Evolutionary conservation across 331 rosid genomes (phyloP).

Genomic region (Acacia pycnantha): DNA sequence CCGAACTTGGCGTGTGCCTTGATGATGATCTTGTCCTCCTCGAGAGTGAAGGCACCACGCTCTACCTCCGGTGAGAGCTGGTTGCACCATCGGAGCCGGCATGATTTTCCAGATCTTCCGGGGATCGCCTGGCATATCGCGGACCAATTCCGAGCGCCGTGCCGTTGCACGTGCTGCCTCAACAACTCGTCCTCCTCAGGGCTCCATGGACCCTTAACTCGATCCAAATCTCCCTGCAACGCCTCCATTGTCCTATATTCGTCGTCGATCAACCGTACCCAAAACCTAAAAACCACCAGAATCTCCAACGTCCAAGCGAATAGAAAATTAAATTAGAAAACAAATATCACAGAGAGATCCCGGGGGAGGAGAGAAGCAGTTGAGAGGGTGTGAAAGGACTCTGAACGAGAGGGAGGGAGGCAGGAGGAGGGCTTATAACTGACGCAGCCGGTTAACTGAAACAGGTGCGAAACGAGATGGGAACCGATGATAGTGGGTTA

Average conservation of each 20-base stretch:
- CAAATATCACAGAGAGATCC: background rate
- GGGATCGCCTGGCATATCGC: slow-evolving; percentile 44
- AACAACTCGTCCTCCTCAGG: slow-evolving; percentile 57
- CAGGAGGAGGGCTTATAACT: slow-evolving; percentile 37
- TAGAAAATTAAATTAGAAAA: background rate
- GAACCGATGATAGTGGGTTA: slow-evolving; percentile 45
- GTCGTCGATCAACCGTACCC: background rate
- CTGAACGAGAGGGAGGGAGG: background rate
- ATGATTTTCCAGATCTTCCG: slow-evolving; percentile 60
- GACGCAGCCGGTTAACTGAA: slow-evolving; percentile 43
- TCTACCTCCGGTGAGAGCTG: slow-evolving; percentile 62
- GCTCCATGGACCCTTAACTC: slow-evolving; percentile 66
- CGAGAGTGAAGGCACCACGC: slow-evolving; percentile 44
- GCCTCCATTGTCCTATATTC: slow-evolving; percentile 34
- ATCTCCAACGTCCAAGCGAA: background rate
- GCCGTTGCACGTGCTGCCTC: slow-evolving; percentile 33
- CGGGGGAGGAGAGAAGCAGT: background rate
- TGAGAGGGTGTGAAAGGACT: background rate
- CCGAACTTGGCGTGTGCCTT: slow-evolving; percentile 48
- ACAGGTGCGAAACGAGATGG: slow-evolving; percentile 26
- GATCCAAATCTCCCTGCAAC: slow-evolving; percentile 31
- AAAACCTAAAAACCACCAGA: background rate
- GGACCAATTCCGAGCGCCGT: slow-evolving; percentile 63
- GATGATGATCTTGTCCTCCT: slow-evolving; percentile 49
- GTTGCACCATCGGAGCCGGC: slow-evolving; percentile 69